These are phyloP conservation scores for Dryadomyces sulphureus DNA, from an alignment of 2,329 filamentous ascomycete genomes.

Conservation along the genomic window DNA sequence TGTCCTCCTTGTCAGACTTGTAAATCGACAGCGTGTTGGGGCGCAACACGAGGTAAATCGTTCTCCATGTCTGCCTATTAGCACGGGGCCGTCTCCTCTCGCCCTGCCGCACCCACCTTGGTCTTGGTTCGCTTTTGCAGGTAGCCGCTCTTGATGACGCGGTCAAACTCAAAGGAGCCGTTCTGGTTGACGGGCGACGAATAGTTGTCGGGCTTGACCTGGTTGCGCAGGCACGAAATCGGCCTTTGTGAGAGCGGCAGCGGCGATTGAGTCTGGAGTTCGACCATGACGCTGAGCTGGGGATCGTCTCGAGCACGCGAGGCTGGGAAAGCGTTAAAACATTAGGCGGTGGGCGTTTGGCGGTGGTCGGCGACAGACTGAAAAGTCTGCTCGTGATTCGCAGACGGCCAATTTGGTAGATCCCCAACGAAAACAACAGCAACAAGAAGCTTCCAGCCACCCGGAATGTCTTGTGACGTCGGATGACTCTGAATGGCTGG, in stretches of 20 bases:
- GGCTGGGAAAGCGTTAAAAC: no score
- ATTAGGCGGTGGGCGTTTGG: no score
- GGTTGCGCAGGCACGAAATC: slow-evolving; percentile 20
- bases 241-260: slow-evolving; percentile 11
- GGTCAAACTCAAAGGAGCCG: slow-evolving; percentile 90
- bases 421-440: no score
- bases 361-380: no score
- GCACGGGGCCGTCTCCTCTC: background rate
- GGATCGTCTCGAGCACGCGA: background rate
- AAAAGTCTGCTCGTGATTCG: no score
- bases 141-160: slow-evolving; percentile 78
- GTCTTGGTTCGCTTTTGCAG: slow-evolving; percentile 87
- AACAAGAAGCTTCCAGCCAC: no score
- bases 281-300: slow-evolving; percentile 11
- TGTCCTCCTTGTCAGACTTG: slow-evolving; percentile 79
- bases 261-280: slow-evolving; percentile 13
- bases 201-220: slow-evolving; percentile 47
- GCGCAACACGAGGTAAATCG: slow-evolving; percentile 75
- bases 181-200: slow-evolving; percentile 77
- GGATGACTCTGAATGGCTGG: no score
- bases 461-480: no score
- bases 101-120: slow-evolving; percentile 43
- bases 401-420: no score
- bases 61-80: slow-evolving; percentile 62
- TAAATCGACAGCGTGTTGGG: slow-evolving; percentile 87